Percentiles rank a stretch among this genome's conserved stretches.
Evolutionary conservation across 345 rosid genomes (phyloP).

Genomic region (Eucalyptus globulus): DNA sequence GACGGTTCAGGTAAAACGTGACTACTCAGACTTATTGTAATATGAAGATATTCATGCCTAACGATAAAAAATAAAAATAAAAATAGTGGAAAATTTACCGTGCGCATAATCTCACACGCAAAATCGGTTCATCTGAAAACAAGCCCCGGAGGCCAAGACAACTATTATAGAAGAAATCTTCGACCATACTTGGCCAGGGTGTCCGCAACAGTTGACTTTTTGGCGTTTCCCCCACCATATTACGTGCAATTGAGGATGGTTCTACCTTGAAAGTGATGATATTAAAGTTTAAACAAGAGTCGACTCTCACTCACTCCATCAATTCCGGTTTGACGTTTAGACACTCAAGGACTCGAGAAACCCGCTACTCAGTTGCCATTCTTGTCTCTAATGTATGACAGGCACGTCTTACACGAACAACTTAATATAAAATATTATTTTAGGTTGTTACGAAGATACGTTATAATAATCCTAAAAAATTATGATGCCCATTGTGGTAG

Average conservation of each 20-base stretch:
- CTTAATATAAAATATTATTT: background rate
- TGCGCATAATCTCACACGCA: background rate
- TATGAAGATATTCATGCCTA: background rate
- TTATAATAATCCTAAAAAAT: background rate
- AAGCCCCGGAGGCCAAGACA: background rate
- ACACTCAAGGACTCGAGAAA: background rate
- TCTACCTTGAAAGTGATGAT: background rate
- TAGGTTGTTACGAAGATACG: background rate
- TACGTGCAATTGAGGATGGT: background rate
- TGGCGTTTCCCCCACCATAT: background rate
- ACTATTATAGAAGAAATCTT: background rate
- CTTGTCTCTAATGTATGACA: background rate
- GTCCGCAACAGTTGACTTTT: background rate
- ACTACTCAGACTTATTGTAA: too few species aligned
- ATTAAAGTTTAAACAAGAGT: background rate
- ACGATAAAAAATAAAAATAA: fast-evolving
- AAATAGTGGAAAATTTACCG: fast-evolving
- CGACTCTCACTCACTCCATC: background rate
- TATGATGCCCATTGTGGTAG: too few species aligned
- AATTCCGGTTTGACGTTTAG: background rate
- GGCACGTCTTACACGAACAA: background rate
- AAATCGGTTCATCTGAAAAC: background rate
- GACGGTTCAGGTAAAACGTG: too few species aligned
- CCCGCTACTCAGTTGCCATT: background rate
- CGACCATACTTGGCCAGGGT: background rate